Conservation (phyloP, 176 grass and related monocot genomes). For the Otatea glauca region DNA sequence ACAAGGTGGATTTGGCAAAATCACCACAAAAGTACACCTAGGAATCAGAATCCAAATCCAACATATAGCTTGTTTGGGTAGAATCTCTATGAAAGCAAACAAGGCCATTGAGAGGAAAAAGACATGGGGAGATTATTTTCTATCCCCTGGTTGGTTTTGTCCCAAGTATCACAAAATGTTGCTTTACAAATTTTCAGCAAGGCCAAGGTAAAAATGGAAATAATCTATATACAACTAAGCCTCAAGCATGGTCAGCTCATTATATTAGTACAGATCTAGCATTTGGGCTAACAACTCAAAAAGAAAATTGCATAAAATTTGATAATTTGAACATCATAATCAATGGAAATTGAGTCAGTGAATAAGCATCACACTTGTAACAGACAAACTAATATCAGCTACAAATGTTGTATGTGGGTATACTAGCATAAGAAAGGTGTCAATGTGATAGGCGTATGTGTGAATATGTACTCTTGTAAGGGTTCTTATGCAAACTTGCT, state of each 20-base stretch:
- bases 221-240: conserved; percentile 3
- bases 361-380: neutral
- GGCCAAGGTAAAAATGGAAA: neutral
- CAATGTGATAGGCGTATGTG: too few species aligned
- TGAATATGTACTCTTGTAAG: too few species aligned
- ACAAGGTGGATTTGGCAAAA: conserved; percentile 8
- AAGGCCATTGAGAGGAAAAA: neutral
- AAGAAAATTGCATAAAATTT: conserved; percentile 8
- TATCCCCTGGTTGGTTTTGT: neutral
- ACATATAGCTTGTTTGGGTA: conserved; percentile 3
- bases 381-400: conserved; percentile 31
- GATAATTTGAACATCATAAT: conserved; percentile 13
- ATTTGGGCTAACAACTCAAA: neutral
- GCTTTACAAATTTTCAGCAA: neutral
- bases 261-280: neutral
- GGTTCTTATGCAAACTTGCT: too few species aligned
- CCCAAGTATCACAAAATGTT: conserved; percentile 9
- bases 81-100: conserved; percentile 11
- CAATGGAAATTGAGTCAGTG: neutral
- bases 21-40: neutral
- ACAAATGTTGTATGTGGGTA: conserved; percentile 2
- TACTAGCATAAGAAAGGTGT: neutral
- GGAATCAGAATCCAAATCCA: conserved; percentile 20
- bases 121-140: neutral
- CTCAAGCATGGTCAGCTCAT: neutral